Conservation (phyloP, 306 rosid species). For the Gynostemma pentaphyllum region DNA sequence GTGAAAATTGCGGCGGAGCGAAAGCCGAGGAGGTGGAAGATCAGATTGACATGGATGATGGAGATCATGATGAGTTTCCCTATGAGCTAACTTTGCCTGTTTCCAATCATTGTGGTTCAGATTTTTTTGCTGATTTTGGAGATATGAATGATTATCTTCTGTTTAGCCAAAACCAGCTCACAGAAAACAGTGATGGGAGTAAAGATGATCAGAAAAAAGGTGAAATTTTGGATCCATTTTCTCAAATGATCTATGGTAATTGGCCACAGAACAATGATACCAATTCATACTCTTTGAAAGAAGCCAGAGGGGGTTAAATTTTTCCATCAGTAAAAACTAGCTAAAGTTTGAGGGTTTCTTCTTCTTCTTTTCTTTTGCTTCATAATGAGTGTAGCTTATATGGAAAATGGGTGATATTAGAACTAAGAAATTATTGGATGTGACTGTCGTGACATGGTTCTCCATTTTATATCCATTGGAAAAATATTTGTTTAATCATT, state of each 20-base stretch:
- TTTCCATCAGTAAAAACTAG: too few relatives aligned
- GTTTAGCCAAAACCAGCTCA: conserved; percentile 40
- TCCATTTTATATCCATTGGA: too few relatives aligned
- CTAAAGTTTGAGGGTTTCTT: not conserved
- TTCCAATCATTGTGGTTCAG: conserved; percentile 22
- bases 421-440: not conserved
- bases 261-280: not conserved
- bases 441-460: too few relatives aligned
- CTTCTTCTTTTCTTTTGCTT: not conserved
- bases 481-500: too few relatives aligned
- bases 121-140: conserved; percentile 63
- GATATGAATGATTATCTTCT: conserved; percentile 55
- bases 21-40: not conserved
- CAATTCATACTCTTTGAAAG: not conserved
- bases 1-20: not conserved
- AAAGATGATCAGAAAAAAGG: conserved; percentile 5
- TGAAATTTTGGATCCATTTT: conserved; percentile 48
- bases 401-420: not conserved
- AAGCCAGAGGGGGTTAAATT: not conserved
- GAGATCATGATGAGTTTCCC: conserved; percentile 35
- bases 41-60: conserved; percentile 41
- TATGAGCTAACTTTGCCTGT: conserved; percentile 31
- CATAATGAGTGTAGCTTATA: not conserved
- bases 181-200: conserved; percentile 30
- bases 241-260: conserved; percentile 7